Percentiles rank a stretch among this genome's conserved stretches.
These are phyloP conservation scores for Podila verticillata DNA, from an alignment of 192 early-diverging fungal species.

Conservation along the genomic window DNA sequence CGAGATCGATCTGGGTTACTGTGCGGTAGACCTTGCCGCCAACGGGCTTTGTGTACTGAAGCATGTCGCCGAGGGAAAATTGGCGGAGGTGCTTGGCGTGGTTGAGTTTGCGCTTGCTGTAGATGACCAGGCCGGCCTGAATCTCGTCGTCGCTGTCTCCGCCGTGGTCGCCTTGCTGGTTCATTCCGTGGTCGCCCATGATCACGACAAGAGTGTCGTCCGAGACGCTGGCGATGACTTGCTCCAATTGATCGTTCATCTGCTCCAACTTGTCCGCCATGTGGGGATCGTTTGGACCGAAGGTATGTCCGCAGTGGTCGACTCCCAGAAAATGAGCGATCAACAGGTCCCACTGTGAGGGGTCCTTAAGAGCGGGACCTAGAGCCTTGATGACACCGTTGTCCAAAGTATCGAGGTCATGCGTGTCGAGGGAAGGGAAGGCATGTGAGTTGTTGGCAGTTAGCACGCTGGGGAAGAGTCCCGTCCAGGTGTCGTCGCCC, in stretches of 20 bases:
- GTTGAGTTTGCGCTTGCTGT: constrained; percentile 68
- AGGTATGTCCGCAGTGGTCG: constrained; percentile 96
- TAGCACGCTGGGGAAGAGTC: constrained; percentile 76
- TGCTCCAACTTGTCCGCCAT: constrained; percentile 89
- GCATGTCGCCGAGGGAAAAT: constrained; percentile 32
- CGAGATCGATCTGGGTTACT: constrained; percentile 91
- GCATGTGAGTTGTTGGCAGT: constrained; percentile 63
- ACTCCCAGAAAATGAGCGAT: constrained; percentile 96
- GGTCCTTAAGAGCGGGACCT: constrained; percentile 45
- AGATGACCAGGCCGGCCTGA: constrained; percentile 86
- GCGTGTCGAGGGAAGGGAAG: constrained; percentile 79
- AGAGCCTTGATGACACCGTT: constrained; percentile 74
- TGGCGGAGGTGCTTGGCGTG: constrained; percentile 19
- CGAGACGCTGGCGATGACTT: constrained; percentile 72
- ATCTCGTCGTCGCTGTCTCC: constrained; percentile 94
- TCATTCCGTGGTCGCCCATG: constrained; percentile 99
- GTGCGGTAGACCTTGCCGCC: constrained; percentile 64
- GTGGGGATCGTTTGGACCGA: constrained; percentile 84
- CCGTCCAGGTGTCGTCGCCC: constrained; percentile 97
- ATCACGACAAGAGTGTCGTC: constrained; percentile 86
- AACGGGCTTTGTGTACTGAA: constrained; percentile 39
- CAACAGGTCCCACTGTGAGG: constrained; percentile 75
- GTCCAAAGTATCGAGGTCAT: constrained; percentile 95
- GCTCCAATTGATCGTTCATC: constrained; percentile 82
- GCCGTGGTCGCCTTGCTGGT: constrained; percentile 93